Conservation (phyloP, 2,329 filamentous ascomycete species). For the Hypoxylon rubiginosum region DNA sequence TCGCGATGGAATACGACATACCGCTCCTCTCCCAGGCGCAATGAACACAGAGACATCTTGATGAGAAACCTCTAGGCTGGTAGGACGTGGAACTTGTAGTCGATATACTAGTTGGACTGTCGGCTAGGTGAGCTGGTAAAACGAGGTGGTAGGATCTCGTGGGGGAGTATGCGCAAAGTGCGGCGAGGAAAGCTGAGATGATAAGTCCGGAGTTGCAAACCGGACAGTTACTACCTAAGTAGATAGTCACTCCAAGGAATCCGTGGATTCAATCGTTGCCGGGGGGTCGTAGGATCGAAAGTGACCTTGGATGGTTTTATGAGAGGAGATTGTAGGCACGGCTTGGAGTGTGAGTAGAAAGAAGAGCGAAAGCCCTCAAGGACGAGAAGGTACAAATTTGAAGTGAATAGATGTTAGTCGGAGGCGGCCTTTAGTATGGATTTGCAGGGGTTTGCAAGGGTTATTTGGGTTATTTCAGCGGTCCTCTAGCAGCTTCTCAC, state of each 20-base stretch:
- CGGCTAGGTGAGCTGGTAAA: constrained; percentile 3
- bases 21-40: constrained; percentile 90
- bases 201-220: constrained; percentile 11
- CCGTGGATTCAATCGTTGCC: constrained; percentile 9
- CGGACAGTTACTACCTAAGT: background rate
- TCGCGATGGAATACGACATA: constrained; percentile 58
- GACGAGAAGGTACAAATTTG: constrained; percentile 15
- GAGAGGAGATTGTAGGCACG: background rate
- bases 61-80: background rate
- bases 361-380: constrained; percentile 9
- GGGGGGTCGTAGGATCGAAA: background rate
- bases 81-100: constrained; percentile 1
- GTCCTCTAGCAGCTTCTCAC: constrained; percentile 23
- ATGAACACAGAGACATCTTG: constrained; percentile 87
- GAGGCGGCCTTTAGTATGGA: constrained; percentile 16
- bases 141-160: background rate
- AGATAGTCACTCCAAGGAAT: background rate
- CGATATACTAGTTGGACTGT: background rate
- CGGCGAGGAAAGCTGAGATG: constrained; percentile 8
- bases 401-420: constrained; percentile 37
- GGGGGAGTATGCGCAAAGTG: constrained; percentile 19
- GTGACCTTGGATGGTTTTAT: background rate
- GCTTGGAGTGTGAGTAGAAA: background rate
- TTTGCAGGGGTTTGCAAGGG: constrained; percentile 15
- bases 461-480: constrained; percentile 17